Conservation (phyloP, 2,329 filamentous ascomycete species). For the Colletotrichum sidae region DNA sequence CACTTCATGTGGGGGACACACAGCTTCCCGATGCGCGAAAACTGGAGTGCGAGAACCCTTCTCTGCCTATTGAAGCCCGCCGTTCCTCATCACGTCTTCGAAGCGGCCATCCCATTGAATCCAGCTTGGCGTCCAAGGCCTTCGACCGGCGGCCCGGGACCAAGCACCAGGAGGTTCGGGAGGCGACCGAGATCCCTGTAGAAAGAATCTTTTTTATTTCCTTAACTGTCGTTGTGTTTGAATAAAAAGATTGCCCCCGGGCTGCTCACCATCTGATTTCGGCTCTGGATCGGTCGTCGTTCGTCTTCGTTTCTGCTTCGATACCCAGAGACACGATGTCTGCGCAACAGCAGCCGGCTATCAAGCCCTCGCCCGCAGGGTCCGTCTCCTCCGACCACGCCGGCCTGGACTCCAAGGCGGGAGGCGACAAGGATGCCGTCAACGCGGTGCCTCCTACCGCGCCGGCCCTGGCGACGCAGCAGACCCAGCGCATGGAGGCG, state of each 20-base stretch:
- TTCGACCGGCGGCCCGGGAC: not conserved
- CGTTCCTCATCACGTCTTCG: slow-evolving; percentile 9
- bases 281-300: too few species aligned
- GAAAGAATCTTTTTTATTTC: slow-evolving; percentile 3
- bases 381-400: slow-evolving; percentile 29
- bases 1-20: slow-evolving; percentile 6
- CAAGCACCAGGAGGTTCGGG: slow-evolving; percentile 11
- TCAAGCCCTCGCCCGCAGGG: slow-evolving; percentile 16
- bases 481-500: slow-evolving; percentile 45
- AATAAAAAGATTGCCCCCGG: not conserved
- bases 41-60: slow-evolving; percentile 2
- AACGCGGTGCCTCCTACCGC: slow-evolving; percentile 21
- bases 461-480: slow-evolving; percentile 42
- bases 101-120: not conserved
- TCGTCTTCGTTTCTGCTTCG: not conserved
- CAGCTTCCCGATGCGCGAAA: slow-evolving; percentile 12
- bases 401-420: slow-evolving; percentile 11
- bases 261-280: too few species aligned
- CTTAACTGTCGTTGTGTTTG: not conserved
- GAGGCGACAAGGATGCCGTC: slow-evolving; percentile 2
- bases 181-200: slow-evolving; percentile 1
- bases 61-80: not conserved
- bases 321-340: slow-evolving; percentile 14
- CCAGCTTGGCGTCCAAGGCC: slow-evolving; percentile 1
- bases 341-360: slow-evolving; percentile 14